phyloP scores from a whole-genome alignment of 2,329 filamentous ascomycete genomes.

The Fusarium sacchari region DNA sequence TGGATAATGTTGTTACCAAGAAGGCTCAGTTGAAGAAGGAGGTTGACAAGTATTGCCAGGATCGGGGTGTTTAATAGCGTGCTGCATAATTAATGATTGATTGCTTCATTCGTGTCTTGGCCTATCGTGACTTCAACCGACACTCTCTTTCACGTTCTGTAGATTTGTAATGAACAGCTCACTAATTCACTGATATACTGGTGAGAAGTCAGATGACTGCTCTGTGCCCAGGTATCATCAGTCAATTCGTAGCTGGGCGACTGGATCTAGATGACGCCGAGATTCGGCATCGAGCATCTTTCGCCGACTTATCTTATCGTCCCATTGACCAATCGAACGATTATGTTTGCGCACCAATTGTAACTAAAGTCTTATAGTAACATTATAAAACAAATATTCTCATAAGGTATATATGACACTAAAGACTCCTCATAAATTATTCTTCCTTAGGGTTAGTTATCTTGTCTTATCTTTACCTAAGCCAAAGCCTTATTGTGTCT shows the following conservation, averaged over 20 bases:
- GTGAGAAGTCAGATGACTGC: not conserved
- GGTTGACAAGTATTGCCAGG: constrained; percentile 77
- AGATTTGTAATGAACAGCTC: too few relatives aligned
- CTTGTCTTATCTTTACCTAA: too few relatives aligned
- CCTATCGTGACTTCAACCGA: too few relatives aligned
- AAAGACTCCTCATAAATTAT: too few relatives aligned
- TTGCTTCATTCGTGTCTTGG: not conserved
- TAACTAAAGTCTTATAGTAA: too few relatives aligned
- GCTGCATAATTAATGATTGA: not conserved
- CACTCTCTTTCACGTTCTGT: too few relatives aligned
- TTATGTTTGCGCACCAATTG: constrained; percentile 16
- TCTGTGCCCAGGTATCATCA: not conserved
- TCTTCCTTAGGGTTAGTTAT: too few relatives aligned
- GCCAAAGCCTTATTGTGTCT: too few relatives aligned
- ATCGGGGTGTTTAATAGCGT: constrained; percentile 60
- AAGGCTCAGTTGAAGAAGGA: constrained; percentile 75
- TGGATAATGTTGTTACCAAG: constrained; percentile 73
- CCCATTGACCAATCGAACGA: not conserved
- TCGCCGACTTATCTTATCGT: constrained; percentile 5
- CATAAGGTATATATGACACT: too few relatives aligned
- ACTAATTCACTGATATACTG: not conserved
- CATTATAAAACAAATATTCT: too few relatives aligned
- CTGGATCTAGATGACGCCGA: not conserved
- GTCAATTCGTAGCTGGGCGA: not conserved
- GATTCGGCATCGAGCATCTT: not conserved